Conservation (phyloP, 2,329 filamentous ascomycete species). For the Ophiostoma fasciatum region DNA sequence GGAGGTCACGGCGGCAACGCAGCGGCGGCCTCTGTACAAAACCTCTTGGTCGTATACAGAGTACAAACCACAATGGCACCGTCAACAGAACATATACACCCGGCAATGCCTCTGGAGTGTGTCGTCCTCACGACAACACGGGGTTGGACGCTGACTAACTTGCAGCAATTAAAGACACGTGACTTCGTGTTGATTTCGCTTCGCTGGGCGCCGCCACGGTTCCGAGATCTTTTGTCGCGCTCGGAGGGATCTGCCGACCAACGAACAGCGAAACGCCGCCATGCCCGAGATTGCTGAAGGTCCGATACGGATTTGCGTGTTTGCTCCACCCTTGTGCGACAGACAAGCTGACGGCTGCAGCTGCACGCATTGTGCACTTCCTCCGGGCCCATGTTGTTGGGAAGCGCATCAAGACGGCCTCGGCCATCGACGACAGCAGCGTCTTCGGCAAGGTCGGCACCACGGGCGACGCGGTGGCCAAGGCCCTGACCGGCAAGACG, state of each 20-base stretch:
- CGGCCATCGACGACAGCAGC: conserved; percentile 63
- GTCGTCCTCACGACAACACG: too few relatives aligned
- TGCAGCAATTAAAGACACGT: conserved; percentile 15
- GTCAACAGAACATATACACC: too few relatives aligned
- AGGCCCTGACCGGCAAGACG: conserved; percentile 60
- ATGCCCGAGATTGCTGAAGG: conserved; percentile 54
- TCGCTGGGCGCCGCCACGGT: neutral
- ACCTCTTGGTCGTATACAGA: too few relatives aligned
- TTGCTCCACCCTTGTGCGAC: neutral
- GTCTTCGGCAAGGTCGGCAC: conserved; percentile 88
- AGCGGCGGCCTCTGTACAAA: too few relatives aligned
- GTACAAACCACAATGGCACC: too few relatives aligned
- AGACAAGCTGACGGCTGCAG: neutral
- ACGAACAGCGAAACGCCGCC: neutral
- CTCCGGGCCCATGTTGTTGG: conserved; percentile 72
- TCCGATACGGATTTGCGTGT: conserved; percentile 15
- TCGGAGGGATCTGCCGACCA: too few relatives aligned
- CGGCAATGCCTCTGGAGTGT: too few relatives aligned
- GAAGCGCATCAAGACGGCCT: conserved; percentile 57
- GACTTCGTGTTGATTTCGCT: conserved; percentile 18
- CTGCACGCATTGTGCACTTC: conserved; percentile 69
- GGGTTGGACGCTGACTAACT: too few relatives aligned
- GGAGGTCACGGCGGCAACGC: too few relatives aligned
- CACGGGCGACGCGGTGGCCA: conserved; percentile 57
- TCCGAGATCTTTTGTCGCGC: neutral